phyloP scores from a whole-genome alignment of 495 filamentous ascomycete genomes.

The Cercophora sp. region DNA sequence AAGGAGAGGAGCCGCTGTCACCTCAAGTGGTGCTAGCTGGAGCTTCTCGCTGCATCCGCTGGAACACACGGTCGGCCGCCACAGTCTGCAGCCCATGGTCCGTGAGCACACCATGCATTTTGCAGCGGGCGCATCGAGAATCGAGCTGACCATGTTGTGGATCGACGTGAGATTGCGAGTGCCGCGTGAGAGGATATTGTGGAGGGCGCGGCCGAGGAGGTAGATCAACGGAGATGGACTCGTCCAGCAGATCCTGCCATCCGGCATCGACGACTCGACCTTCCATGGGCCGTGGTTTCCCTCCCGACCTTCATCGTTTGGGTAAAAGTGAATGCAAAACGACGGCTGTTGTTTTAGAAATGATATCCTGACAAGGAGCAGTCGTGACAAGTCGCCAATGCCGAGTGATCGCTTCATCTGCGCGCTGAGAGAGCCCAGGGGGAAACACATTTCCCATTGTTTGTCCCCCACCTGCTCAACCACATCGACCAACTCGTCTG shows the following conservation, averaged over 20 bases:
- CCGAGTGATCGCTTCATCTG: conserved; percentile 4
- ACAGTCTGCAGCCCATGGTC: background rate
- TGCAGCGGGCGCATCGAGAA: conserved; percentile 2
- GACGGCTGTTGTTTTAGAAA: conserved; percentile 10
- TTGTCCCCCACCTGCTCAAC: conserved; percentile 11
- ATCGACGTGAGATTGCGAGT: background rate
- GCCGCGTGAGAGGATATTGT: background rate
- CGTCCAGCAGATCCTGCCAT: conserved; percentile 11
- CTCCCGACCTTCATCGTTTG: conserved; percentile 8
- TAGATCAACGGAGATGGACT: conserved; percentile 9
- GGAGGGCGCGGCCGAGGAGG: conserved; percentile 11
- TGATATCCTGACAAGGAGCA: conserved; percentile 17
- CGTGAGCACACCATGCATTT: conserved; percentile 9
- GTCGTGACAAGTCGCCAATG: conserved; percentile 8
- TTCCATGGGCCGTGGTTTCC: conserved; percentile 4
- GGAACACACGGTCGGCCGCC: conserved; percentile 9
- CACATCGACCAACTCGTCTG: conserved; percentile 8
- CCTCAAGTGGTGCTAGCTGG: conserved; percentile 12
- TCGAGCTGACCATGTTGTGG: background rate
- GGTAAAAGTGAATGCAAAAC: conserved; percentile 16
- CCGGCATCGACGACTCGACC: conserved; percentile 8
- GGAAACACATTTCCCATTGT: conserved; percentile 16
- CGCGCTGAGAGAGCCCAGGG: conserved; percentile 4
- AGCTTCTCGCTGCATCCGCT: conserved; percentile 2
- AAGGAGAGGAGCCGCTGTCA: conserved; percentile 4